Base-by-base conservation (phyloP, 2,329 filamentous ascomycete genomes). In the Fusarium floridanum region DNA sequence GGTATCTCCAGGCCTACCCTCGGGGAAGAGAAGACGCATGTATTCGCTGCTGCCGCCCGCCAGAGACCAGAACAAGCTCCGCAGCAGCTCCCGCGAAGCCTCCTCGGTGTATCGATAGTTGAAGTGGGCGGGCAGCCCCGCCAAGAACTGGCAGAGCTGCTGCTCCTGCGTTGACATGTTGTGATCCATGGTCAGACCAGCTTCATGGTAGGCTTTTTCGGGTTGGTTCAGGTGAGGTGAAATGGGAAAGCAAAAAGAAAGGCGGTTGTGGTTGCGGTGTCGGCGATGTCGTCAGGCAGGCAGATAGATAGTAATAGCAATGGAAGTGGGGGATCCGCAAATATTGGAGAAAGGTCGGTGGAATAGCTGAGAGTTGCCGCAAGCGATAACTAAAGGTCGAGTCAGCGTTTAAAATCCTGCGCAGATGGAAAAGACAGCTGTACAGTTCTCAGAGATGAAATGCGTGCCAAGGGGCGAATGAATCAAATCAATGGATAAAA, bases 21-120 rank as follows among this genome's bases (percentile, higher is more conserved):
- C 87, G 1, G 95, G 95, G 80, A 99, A 99, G 78, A 99, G 90
- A 20, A 95, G 88, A 60, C 88, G 87, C 80, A 98, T 87, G 79
- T 95, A 92, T 73, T 95, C 92, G 67, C 90, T 86, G 70, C 91
- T 91, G 72, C 94, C 91, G 70, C 91, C 93, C 36, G 94, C 94
- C 77, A 99, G 90, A 63, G 94, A 97, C 86, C 91, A 93, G 85
- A 98, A 99, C 64, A 99, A 92, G 67, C 91, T 91, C 79, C 91
- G 88, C 66, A 97, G 86, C 36, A 99, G 91, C 72, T 94, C 90
- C 70, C 89, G 88, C 73, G 90, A 89, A 63, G 95, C 95, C 56
- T 90, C 85, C 63, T 92, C 87, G 48, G 88, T 91, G 84, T 95
- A 99, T 72, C 93, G 92, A 84, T 94, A 94, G 74, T 89, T 87